Evolutionary conservation across 2,329 filamentous ascomycete species (phyloP).

Genomic region (Sordariomycetes sp.): DNA sequence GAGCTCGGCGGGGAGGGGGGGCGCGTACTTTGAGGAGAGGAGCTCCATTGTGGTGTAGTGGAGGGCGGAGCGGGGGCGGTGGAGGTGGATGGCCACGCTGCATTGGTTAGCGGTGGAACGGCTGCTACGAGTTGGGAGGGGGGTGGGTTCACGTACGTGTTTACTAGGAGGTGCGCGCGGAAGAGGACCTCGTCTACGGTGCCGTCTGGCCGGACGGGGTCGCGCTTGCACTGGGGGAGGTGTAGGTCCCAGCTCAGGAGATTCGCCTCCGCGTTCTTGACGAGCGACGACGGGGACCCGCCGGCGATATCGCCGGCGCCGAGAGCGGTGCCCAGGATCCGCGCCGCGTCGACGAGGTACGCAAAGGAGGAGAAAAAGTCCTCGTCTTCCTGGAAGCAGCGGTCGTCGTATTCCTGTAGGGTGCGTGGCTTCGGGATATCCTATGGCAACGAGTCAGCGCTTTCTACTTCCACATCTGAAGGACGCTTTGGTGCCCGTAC

Average conservation of each 20-base stretch:
- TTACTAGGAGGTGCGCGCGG: conserved; percentile 72
- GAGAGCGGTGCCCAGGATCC: conserved; percentile 70
- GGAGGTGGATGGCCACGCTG: conserved; percentile 9
- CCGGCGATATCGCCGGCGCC: conserved; percentile 32
- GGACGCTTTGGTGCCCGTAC: conserved; percentile 25
- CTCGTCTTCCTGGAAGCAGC: conserved; percentile 58
- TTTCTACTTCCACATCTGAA: neutral
- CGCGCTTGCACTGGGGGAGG: conserved; percentile 60
- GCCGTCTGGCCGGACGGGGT: conserved; percentile 58
- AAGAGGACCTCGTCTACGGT: conserved; percentile 84
- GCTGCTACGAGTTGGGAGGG: neutral
- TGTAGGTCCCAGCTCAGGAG: conserved; percentile 70
- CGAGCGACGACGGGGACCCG: conserved; percentile 38
- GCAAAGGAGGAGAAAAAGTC: conserved; percentile 72
- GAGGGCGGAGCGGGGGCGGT: conserved; percentile 9
- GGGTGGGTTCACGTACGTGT: conserved; percentile 29
- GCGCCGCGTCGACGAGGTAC: conserved; percentile 71
- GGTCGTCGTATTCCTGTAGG: conserved; percentile 68
- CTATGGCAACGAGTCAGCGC: conserved; percentile 20
- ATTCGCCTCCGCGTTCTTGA: conserved; percentile 39
- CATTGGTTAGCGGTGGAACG: neutral
- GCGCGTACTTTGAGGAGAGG: conserved; percentile 11
- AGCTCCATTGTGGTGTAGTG: conserved; percentile 11
- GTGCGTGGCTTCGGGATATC: conserved; percentile 47
- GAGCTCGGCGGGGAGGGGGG: conserved; percentile 8